A percentile compares a stretch with the other conserved stretches of the same genome.
Evolutionary conservation across 495 filamentous ascomycete species (phyloP).

Genomic region (Cetradonia linearis): DNA sequence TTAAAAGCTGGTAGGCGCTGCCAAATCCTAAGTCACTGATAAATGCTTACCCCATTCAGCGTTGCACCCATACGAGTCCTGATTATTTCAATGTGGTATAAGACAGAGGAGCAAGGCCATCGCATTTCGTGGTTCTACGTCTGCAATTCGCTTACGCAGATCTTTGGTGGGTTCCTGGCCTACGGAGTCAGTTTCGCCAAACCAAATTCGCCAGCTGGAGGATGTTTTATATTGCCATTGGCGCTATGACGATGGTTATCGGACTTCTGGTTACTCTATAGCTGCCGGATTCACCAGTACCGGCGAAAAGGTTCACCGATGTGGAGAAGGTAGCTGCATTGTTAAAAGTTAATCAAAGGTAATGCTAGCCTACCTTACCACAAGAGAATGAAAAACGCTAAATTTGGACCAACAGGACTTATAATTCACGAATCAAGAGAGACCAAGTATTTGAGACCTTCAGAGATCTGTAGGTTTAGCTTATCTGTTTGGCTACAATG

Average conservation of each 20-base stretch:
- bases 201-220: constrained; percentile 43
- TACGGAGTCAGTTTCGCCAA: constrained; percentile 46
- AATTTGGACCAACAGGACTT: constrained; percentile 22
- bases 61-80: constrained; percentile 39
- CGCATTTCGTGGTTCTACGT: constrained; percentile 56
- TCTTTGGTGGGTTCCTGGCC: constrained; percentile 45
- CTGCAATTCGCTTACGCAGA: constrained; percentile 26
- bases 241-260: constrained; percentile 42
- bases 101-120: constrained; percentile 52
- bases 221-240: constrained; percentile 50
- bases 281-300: constrained; percentile 43
- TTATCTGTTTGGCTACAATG: constrained; percentile 38
- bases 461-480: constrained; percentile 33
- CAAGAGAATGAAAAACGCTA: background rate
- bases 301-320: constrained; percentile 40
- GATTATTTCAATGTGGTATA: constrained; percentile 65
- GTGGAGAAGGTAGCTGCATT: constrained; percentile 42
- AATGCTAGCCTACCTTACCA: background rate
- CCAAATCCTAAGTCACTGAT: background rate
- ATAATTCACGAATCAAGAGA: constrained; percentile 30
- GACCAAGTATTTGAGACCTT: constrained; percentile 34
- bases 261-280: constrained; percentile 38
- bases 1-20: constrained; percentile 48
- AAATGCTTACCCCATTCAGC: background rate
- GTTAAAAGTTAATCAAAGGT: constrained; percentile 39